Evolutionary conservation across 208 protist species (phyloP).

Genomic region (Angomonas ambiguus): DNA sequence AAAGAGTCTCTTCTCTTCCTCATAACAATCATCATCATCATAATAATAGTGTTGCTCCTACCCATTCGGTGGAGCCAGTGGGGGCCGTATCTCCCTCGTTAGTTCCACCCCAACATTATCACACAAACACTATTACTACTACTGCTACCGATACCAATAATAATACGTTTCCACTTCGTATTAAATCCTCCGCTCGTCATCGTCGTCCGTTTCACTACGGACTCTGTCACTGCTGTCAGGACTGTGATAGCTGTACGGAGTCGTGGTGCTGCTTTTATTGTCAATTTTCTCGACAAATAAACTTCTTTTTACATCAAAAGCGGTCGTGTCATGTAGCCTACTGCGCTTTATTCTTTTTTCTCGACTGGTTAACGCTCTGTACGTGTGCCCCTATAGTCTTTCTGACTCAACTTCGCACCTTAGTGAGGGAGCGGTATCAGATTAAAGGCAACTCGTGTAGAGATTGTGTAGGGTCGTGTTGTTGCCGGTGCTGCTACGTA

Average conservation of each 20-base stretch:
- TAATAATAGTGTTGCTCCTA: background rate
- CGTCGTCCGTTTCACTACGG: constrained; percentile 5
- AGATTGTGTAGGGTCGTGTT: constrained; percentile 27
- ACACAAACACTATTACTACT: background rate
- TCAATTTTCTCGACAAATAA: constrained; percentile 5
- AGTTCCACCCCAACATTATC: too few relatives aligned
- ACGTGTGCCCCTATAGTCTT: constrained; percentile 6
- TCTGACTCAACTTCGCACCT: constrained; percentile 16
- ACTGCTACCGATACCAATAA: background rate
- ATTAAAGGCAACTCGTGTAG: constrained; percentile 12
- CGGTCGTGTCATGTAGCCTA: background rate
- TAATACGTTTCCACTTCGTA: background rate
- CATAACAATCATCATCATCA: background rate
- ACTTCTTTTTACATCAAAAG: background rate
- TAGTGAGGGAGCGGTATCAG: constrained; percentile 18
- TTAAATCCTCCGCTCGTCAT: background rate
- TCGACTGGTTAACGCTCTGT: background rate
- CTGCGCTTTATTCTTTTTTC: constrained; percentile 1
- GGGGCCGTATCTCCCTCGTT: background rate
- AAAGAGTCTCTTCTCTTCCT: background rate
- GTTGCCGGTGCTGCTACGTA: constrained; percentile 30
- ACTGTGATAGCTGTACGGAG: background rate
- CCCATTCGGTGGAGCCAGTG: background rate
- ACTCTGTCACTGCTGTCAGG: background rate
- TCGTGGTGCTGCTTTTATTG: constrained; percentile 4